Evolutionary conservation across 1,139 yeast genomes (phyloP).

Genomic region (Casaregolazyma suthepensis): DNA sequence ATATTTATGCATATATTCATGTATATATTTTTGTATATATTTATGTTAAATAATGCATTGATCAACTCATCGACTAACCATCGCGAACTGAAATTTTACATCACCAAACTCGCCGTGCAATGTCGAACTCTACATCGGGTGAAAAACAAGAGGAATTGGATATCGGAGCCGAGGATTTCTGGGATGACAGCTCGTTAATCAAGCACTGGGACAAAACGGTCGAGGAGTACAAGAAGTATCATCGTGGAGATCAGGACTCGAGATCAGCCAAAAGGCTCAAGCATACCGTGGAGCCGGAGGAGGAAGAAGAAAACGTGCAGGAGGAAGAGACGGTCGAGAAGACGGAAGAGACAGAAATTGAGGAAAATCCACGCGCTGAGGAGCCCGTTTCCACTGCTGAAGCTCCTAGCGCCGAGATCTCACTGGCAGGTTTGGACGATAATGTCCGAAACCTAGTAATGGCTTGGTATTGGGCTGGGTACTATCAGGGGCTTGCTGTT

Average conservation of each 20-base stretch:
- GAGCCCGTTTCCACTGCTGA: not conserved
- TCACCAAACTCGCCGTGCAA: not conserved
- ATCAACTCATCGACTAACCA: not conserved
- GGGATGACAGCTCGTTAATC: constrained; percentile 27
- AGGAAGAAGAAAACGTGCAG: constrained; percentile 3
- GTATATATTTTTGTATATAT: not conserved
- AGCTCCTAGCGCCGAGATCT: constrained; percentile 3
- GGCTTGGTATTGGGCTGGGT: constrained; percentile 33
- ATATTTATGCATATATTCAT: not conserved
- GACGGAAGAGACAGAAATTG: not conserved
- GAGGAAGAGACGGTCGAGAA: not conserved
- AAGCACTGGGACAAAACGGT: constrained; percentile 23
- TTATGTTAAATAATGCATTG: not conserved
- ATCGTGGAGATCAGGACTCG: constrained; percentile 1
- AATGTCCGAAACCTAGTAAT: constrained; percentile 23
- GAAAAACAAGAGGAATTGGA: constrained; percentile 9
- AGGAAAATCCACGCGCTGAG: not conserved
- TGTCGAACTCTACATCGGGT: not conserved
- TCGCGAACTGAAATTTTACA: not conserved
- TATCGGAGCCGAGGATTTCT: constrained; percentile 19
- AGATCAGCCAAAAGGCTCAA: constrained; percentile 6
- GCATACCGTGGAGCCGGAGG: constrained; percentile 7
- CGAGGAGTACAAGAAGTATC: constrained; percentile 23
- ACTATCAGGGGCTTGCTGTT: constrained; percentile 26
- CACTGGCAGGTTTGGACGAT: constrained; percentile 21